A percentile compares a stretch with the other conserved stretches of the same genome.
These are phyloP conservation scores for Schwanniomyces vanrijiae DNA, from an alignment of 805 yeast genomes.

Conservation along the genomic window DNA sequence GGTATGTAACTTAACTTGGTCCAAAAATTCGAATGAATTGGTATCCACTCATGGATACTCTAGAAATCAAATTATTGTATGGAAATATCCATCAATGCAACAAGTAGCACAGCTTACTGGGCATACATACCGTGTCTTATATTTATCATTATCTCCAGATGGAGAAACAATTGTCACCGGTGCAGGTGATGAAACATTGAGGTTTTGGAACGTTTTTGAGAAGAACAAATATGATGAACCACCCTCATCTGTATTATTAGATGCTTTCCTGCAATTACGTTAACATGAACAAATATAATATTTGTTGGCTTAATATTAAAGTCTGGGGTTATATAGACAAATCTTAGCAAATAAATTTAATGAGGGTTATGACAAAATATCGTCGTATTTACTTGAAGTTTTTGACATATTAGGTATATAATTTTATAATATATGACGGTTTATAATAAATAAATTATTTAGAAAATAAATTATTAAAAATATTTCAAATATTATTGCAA, in stretches of 20 bases:
- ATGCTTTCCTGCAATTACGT: slow-evolving; percentile 74
- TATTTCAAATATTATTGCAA: no score
- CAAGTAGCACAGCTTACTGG: slow-evolving; percentile 94
- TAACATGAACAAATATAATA: slow-evolving; percentile 18
- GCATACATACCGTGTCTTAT: slow-evolving; percentile 88
- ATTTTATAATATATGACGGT: no score
- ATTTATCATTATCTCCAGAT: slow-evolving; percentile 88
- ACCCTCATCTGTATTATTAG: slow-evolving; percentile 63
- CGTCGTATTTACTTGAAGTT: no score
- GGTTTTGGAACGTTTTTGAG: slow-evolving; percentile 95
- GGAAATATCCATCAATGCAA: slow-evolving; percentile 93
- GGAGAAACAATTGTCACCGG: slow-evolving; percentile 97
- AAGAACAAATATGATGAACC: slow-evolving; percentile 60
- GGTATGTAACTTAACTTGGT: slow-evolving; percentile 93
- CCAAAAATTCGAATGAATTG: slow-evolving; percentile 84
- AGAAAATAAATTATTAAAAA: no score
- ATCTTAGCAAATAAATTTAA: slow-evolving; percentile 1
- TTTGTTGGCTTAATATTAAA: background rate
- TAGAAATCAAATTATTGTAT: slow-evolving; percentile 82
- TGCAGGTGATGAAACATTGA: slow-evolving; percentile 94
- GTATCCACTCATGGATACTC: slow-evolving; percentile 96
- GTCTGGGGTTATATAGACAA: background rate
- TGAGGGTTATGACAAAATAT: background rate
- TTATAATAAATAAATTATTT: no score
- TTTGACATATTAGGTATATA: no score